Evolutionary conservation across 2,329 filamentous ascomycete species (phyloP), one percentile per base, ranked within the genome.

Genomic region (Dothistroma septosporum): DNA sequence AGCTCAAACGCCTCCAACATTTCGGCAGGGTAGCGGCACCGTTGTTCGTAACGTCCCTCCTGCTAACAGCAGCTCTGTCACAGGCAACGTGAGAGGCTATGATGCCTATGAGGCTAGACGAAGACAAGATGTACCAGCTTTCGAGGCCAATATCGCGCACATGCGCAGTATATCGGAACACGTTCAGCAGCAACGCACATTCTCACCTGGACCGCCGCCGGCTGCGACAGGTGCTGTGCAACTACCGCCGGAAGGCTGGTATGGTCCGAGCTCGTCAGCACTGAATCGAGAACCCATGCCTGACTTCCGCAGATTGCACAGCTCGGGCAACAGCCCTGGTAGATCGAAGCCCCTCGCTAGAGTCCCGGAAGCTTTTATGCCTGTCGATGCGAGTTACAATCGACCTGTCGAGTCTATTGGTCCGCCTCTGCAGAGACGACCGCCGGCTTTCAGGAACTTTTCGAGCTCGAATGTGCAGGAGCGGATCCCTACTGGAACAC

Each of bases 341-440:
- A 48, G 58, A 49, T 33, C 58, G 55, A 11, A 64, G 50, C 31
- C 53, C 49, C 41, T 64, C 3, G 61, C 61, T 8, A 61, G 57
- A 19, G 62, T 69, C 8, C 66, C 68, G 11, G 66, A 70, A 53
- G 64, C 69, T 44, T 70, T 70, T 58, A 54, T 63, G 35, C 67
- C 68, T 7, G 59, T 64, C 0, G 65, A 67, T 37, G 61, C 63
- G 19, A 64, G 61, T 7, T 70, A 66, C 48, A 61, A 61, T 33
- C 60, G 55, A 50, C 53, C 62, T 46, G 61, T 64, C 6, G 54
- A 57, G 22, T 63, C 66, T 10, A 63, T 69, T 28, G 67, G 66
- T 21, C 68, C 66, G 21, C 67, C 65, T 12, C 19, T 7, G 10
- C 57, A 60, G 32, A 33, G 46, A 22, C 57, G 22, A 14, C 50